These are phyloP conservation scores for Beta corolliflora DNA, from an alignment of 179 eudicot species.

Conservation along the genomic window DNA sequence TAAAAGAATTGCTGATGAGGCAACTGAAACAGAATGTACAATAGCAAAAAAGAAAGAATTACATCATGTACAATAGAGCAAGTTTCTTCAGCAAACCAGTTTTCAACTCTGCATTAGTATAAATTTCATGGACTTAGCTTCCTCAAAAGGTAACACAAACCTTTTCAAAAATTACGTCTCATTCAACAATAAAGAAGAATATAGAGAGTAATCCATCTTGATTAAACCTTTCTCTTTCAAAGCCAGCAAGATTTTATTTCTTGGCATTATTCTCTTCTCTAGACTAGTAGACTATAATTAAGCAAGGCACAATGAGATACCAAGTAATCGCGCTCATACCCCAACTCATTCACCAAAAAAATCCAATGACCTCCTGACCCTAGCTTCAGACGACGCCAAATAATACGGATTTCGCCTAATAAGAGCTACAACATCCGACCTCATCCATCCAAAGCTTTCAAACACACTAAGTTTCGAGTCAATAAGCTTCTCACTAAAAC, in stretches of 20 bases:
- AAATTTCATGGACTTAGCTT: background rate
- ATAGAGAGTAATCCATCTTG: background rate
- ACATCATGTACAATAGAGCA: background rate
- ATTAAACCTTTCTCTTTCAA: conserved; percentile 21
- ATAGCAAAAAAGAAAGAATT: background rate
- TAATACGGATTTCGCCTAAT: conserved; percentile 18
- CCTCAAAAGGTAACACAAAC: background rate
- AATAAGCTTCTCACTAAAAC: background rate
- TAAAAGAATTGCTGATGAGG: background rate
- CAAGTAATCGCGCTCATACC: too few relatives aligned
- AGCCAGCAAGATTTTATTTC: conserved; percentile 14
- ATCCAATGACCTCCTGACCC: conserved; percentile 14
- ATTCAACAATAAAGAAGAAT: background rate
- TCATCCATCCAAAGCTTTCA: conserved; percentile 37
- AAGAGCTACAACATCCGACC: conserved; percentile 21
- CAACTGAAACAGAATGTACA: background rate
- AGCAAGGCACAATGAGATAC: too few relatives aligned
- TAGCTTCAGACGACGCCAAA: conserved; percentile 16
- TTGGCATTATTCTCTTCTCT: conserved; percentile 33
- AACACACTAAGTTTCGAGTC: conserved; percentile 26
- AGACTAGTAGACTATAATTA: too few relatives aligned
- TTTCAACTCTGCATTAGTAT: background rate
- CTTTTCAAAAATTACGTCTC: background rate
- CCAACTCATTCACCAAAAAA: conserved; percentile 29
- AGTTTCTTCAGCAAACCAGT: background rate